Conservation (phyloP, 1,139 yeast species). For the Candida albicans region DNA sequence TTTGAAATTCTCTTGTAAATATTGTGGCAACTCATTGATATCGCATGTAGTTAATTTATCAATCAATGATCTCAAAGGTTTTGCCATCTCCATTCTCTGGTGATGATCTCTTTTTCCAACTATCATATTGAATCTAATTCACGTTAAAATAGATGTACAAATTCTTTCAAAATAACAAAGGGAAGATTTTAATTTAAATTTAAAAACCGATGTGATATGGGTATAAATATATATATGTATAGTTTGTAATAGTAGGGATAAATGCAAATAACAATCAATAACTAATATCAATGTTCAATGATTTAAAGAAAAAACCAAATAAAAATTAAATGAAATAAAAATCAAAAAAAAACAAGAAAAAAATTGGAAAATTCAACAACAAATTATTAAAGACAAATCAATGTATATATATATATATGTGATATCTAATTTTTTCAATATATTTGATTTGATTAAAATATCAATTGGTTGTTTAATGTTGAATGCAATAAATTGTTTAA, state of each 20-base stretch:
- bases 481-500: no score
- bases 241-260: background rate
- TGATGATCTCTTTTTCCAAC: conserved; percentile 33
- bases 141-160: background rate
- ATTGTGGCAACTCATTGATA: conserved; percentile 31
- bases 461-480: no score
- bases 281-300: no score
- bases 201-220: background rate
- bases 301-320: background rate
- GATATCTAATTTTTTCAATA: no score
- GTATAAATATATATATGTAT: background rate
- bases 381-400: no score
- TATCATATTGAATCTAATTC: conserved; percentile 24
- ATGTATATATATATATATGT: no score
- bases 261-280: background rate
- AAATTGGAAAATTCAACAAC: no score
- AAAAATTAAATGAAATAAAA: no score
- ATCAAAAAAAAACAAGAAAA: no score
- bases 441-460: no score
- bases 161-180: background rate
- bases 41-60: conserved; percentile 32
- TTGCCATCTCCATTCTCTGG: conserved; percentile 33
- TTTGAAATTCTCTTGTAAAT: conserved; percentile 27
- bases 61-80: conserved; percentile 39
- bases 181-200: background rate